Evolutionary conservation across 2,329 filamentous ascomycete species (phyloP), one percentile per base, ranked within the genome.

Genomic region (Pseudocercospora macadamiae): DNA sequence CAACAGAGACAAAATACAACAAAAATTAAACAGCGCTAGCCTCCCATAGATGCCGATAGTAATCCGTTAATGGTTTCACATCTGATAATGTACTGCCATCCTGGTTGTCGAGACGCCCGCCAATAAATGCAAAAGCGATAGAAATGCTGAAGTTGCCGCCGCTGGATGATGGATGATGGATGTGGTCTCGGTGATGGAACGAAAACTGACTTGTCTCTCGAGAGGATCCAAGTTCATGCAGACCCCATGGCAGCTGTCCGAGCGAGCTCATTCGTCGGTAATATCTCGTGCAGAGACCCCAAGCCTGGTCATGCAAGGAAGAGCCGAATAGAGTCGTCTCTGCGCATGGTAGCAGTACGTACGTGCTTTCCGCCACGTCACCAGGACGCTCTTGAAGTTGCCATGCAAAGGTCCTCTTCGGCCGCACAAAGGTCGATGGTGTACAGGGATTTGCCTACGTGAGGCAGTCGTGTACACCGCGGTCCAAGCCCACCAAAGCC

Each of bases 11-110:
- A 47, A 37, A 54, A 14, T 4, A 39, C 23, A 42, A 30, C n/a
- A 21, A n/a, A 54, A 54, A 44, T 9, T 21, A 26, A 14, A 44
- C 16, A 54, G 51, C 51, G 51, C 51, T 44, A 28, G 51, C 51
- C 25, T 54, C 25, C 51, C 37, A 45, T 16, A 45, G 16, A 45
- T 45, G 51, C n/a, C 25, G 32, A 32, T 26, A 30, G 25, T 30
- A 30, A 16, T 28, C 47, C 47, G 7, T 18, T 18, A 49, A 49
- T 21, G 26, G 26, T 49, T 49, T 26, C 26, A 14, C 26, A 49
- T 47, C 42, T 28, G 42, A 26, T 26, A 47, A 47, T 47, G 42
- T n/a, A 39, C 7, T 16, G n/a, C 45, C 47, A 34, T 28, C 47
- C 47, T 49, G 26, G 47, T 49, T 34, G 47, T 32, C 28, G 47